Base-by-base conservation (phyloP, 768 basidiomycete genomes). In the Chlorophyllum brunneum region DNA sequence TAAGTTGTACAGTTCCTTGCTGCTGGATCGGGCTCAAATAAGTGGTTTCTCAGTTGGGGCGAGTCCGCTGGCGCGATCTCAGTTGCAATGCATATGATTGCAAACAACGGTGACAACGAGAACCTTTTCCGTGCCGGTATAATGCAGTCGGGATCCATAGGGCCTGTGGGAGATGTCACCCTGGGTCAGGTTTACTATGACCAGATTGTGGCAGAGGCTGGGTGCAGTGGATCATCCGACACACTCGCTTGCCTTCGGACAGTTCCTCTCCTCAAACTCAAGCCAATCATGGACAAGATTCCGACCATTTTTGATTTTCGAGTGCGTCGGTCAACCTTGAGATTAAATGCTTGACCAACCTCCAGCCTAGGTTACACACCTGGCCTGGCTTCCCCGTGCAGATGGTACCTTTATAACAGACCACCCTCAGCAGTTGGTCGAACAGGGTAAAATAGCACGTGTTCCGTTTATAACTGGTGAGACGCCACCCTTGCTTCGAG, bases 401-500 rank as follows among this genome's bases (percentile, higher is more conserved):
- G 81, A 83, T 54, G 80, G 78, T 1, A 58, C 66, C 0, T 75
- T 82, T 57, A 48, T 83, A 15, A 67, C 70, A 0, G 75, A 73
- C 27, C 55, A 71, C 38, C 76, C 78, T 5, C 69, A 71, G 56
- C 59, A 64, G 16, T 65, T 79, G 2, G 68, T 80, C 4, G 58
- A 66, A 43, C 51, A 73, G 27, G 76, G 76, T 0, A 69, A 64
- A 29, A 67, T 81, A 7, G 77, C 80, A 0, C 70, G 73, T 16
- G 65, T 82, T 3, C 79, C 77, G 0, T 74, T 76, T 54, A 63
- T 83, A 18, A 77, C 65, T 0, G 79, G 78, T 69, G 31, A 20
- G 23, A 42, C 20, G 24, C 1, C 30, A 15, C 29, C 33, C 5
- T 0, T 29, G 30, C 36, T 39, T 39, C 15, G 31, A 3, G 46